These are phyloP conservation scores for Boletellus ananas DNA, from an alignment of 768 basidiomycete species.

Conservation along the genomic window DNA sequence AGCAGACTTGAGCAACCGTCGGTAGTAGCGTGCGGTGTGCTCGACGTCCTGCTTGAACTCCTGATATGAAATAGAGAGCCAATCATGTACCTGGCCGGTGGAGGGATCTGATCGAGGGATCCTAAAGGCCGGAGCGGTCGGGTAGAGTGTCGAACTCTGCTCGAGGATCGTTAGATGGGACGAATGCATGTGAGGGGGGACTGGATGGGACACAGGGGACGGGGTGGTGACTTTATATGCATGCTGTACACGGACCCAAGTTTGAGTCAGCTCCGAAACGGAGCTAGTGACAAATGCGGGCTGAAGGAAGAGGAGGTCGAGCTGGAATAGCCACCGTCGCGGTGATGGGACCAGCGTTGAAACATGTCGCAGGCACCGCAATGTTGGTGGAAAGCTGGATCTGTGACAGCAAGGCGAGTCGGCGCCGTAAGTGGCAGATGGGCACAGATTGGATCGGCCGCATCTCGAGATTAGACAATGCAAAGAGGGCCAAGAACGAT, in stretches of 20 bases:
- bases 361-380: slow-evolving; percentile 35
- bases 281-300: slow-evolving; percentile 27
- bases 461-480: slow-evolving; percentile 19
- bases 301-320: slow-evolving; percentile 27
- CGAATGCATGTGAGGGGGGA: slow-evolving; percentile 21
- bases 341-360: slow-evolving; percentile 32
- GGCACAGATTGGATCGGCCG: slow-evolving; percentile 14
- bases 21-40: slow-evolving; percentile 62
- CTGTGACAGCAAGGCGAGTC: slow-evolving; percentile 25
- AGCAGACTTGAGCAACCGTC: slow-evolving; percentile 41
- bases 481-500: slow-evolving; percentile 13
- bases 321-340: slow-evolving; percentile 31
- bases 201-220: slow-evolving; percentile 5
- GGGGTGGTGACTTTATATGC: slow-evolving; percentile 27
- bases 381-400: slow-evolving; percentile 24
- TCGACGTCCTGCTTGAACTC: slow-evolving; percentile 68
- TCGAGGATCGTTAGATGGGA: slow-evolving; percentile 67
- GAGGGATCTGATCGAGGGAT: slow-evolving; percentile 47
- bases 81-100: slow-evolving; percentile 43
- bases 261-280: slow-evolving; percentile 27
- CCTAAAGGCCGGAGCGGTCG: slow-evolving; percentile 55
- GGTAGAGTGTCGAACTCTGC: slow-evolving; percentile 46
- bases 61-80: slow-evolving; percentile 60
- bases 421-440: slow-evolving; percentile 24
- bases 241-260: slow-evolving; percentile 24